Conservation (phyloP, 495 filamentous ascomycete genomes). For the Aspergillus indologenus region DNA sequence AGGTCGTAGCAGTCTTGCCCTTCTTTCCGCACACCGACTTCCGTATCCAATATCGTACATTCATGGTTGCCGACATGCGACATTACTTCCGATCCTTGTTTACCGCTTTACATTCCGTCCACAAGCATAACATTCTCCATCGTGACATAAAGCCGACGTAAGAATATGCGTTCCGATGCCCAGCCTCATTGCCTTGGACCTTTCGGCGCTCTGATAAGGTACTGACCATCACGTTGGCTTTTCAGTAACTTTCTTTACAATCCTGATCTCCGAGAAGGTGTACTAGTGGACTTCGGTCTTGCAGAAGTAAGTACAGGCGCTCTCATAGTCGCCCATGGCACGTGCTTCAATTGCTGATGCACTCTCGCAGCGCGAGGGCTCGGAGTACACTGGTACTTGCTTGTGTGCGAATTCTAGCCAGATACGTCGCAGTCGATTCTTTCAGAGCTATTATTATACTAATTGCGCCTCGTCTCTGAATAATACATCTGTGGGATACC, state of each 20-base stretch:
- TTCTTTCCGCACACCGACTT: conserved; percentile 97
- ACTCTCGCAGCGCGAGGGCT: conserved; percentile 37
- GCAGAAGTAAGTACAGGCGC: conserved; percentile 57
- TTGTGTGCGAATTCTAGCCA: conserved; percentile 38
- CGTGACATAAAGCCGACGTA: conserved; percentile 98
- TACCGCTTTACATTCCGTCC: conserved; percentile 77
- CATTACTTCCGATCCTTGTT: conserved; percentile 89
- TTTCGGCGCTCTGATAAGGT: background rate
- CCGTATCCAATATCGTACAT: conserved; percentile 86
- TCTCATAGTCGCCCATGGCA: conserved; percentile 1
- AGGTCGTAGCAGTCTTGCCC: conserved; percentile 90
- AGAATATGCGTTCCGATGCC: conserved; percentile 14
- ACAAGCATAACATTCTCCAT: conserved; percentile 80
- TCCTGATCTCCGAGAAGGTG: conserved; percentile 71
- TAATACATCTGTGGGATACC: conserved; percentile 64
- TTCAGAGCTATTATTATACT: conserved; percentile 44
- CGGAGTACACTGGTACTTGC: conserved; percentile 41
- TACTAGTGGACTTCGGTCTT: conserved; percentile 94
- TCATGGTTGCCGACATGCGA: conserved; percentile 78
- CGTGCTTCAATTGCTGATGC: conserved; percentile 1
- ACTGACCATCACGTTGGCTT: conserved; percentile 13
- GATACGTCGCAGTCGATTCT: conserved; percentile 37
- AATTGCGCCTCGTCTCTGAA: conserved; percentile 27
- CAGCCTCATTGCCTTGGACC: background rate
- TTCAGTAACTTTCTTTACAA: conserved; percentile 91